phyloP scores from a whole-genome alignment of 371 early-diverging fungal genomes.

The Mucor racemosus region DNA sequence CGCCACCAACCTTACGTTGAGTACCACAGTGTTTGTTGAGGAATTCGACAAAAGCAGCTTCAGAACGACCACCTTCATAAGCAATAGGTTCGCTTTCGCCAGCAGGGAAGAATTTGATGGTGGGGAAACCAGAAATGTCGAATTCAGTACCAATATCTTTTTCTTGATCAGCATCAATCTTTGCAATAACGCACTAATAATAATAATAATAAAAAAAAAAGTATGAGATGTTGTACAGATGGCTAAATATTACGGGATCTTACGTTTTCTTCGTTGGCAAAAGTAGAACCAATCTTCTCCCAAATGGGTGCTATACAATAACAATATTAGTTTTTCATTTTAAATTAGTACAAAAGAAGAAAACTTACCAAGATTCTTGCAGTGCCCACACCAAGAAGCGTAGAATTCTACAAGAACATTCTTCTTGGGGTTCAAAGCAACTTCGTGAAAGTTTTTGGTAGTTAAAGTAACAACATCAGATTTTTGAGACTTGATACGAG shows the following conservation, averaged over 20 bases:
- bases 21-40: conserved; percentile 91
- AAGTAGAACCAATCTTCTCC: conserved; percentile 64
- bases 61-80: conserved; percentile 80
- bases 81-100: conserved; percentile 69
- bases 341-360: background rate
- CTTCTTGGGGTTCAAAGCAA: conserved; percentile 64
- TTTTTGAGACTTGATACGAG: conserved; percentile 66
- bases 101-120: conserved; percentile 86
- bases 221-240: background rate
- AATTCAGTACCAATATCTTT: conserved; percentile 58
- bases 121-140: conserved; percentile 83
- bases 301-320: conserved; percentile 62
- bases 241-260: conserved; percentile 11
- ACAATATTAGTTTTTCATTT: background rate
- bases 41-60: conserved; percentile 84
- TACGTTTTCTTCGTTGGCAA: conserved; percentile 50
- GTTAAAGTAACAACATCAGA: conserved; percentile 69
- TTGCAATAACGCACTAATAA: conserved; percentile 78
- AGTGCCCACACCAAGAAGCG: conserved; percentile 89
- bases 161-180: conserved; percentile 83
- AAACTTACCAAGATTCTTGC: conserved; percentile 69
- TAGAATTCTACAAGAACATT: conserved; percentile 84
- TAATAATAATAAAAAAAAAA: conserved; percentile 1
- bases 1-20: conserved; percentile 80
- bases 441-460: conserved; percentile 68